phyloP scores from a whole-genome alignment of 257 asterid species.

The Buddleja alternifolia region DNA sequence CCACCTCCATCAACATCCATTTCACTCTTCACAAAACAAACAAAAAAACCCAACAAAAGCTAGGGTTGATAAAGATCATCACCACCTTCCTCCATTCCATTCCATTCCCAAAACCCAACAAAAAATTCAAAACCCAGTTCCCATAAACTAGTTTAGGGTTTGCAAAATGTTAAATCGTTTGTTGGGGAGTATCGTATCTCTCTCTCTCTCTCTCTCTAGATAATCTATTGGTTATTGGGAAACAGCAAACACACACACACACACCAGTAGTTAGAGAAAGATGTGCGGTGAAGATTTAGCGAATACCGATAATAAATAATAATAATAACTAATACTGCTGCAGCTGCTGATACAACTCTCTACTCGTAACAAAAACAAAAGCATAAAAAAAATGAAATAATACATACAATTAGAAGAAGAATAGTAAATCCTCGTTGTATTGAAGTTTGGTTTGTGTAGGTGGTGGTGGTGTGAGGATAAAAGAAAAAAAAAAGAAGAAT shows the following conservation, averaged over 20 bases:
- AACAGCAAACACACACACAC: slow-evolving; percentile 24
- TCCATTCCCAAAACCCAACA: background rate
- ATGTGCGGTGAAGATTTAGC: slow-evolving; percentile 72
- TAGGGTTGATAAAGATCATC: slow-evolving; percentile 33
- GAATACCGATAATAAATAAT: slow-evolving; percentile 51
- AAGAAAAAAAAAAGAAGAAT: slow-evolving; percentile 38
- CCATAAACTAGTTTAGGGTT: slow-evolving; percentile 45
- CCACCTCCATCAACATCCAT: slow-evolving; percentile 58
- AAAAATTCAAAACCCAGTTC: slow-evolving; percentile 16
- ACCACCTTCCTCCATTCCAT: slow-evolving; percentile 34
- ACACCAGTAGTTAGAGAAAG: slow-evolving; percentile 45
- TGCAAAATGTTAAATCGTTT: slow-evolving; percentile 1
- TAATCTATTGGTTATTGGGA: slow-evolving; percentile 35
- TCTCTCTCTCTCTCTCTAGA: slow-evolving; percentile 20
- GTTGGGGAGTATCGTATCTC: background rate
- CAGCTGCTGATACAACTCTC: slow-evolving; percentile 30
- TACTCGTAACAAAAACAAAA: slow-evolving; percentile 27
- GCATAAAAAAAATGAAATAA: slow-evolving; percentile 17
- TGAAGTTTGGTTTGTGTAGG: slow-evolving; percentile 42
- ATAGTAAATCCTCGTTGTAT: slow-evolving; percentile 42
- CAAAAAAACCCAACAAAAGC: slow-evolving; percentile 25
- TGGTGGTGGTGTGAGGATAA: slow-evolving; percentile 48
- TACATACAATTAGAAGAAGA: slow-evolving; percentile 26
- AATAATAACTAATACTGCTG: slow-evolving; percentile 48
- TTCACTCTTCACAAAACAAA: slow-evolving; percentile 21